Base-by-base conservation (phyloP, 768 basidiomycete genomes). In the Amanita fuliginea region DNA sequence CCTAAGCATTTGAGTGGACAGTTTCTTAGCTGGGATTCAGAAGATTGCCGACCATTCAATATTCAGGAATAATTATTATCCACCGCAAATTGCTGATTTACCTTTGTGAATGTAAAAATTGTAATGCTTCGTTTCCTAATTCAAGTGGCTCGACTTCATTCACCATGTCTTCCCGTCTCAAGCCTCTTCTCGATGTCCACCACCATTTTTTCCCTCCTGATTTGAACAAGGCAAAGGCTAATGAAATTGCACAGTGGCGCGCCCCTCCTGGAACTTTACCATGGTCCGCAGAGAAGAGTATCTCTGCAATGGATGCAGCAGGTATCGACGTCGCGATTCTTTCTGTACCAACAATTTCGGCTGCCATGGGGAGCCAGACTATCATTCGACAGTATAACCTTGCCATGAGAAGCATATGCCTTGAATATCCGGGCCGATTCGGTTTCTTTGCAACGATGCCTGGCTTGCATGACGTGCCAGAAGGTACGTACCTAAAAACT, bases 11-110 rank as follows among this genome's bases (percentile, higher is more conserved):
- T 90, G 36, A 85, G 73, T 47, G 93, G 93, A 19, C 67, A 80
- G 57, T 97, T 92, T 59, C 68, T 94, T 48, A 80, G 71, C 57
- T 95, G 91, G 88, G 77, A 88, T 58, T 75, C 77, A 19, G 80
- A 81, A 21, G 77, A 77, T 53, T 86, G 84, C 63, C 70, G 67
- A 59, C 67, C 71, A 7, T 85, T 77, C 62, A 68, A 74, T 51
- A 54, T 60, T 35, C 46, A 54, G 53, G 43, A 37, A 11, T 49
- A 22, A 30, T 37, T 18, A 14, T 21, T 33, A 22, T 36, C 11
- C 30, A 11, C 10, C 10, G 22, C 24, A 1, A 26, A 47, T 36
- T 47, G 18, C 19, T 19, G 33, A 11, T 39, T 47, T 39, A 11
- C 46, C 34, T 37, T 37, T 47, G 10, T 36, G 32, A 35, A 37